These are phyloP conservation scores for Macadamia tetraphylla DNA, from an alignment of 164 flowering plant species.

Conservation along the genomic window DNA sequence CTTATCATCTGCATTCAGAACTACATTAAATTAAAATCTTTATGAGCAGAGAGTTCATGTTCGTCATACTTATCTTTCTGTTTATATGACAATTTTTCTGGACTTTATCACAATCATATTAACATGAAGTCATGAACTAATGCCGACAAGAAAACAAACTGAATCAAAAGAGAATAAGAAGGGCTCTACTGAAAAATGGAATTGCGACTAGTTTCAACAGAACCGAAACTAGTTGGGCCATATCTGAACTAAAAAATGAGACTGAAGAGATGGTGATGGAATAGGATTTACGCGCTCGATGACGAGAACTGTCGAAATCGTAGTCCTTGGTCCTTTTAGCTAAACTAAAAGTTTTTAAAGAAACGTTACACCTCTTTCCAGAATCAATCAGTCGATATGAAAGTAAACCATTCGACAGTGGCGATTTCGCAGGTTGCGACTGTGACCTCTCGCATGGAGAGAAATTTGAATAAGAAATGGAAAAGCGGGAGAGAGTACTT, in stretches of 20 bases:
- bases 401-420: constrained; percentile 1
- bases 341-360: constrained; percentile 6
- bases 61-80: no score
- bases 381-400: constrained; percentile 1
- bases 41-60: no score
- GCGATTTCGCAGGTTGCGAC: background rate
- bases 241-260: background rate
- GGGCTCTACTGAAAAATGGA: no score
- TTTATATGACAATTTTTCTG: no score
- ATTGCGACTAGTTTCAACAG: background rate
- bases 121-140: no score
- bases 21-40: background rate
- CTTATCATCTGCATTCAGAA: background rate
- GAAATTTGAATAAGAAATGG: background rate
- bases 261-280: no score
- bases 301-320: background rate
- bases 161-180: no score
- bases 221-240: background rate
- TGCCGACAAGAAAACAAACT: no score
- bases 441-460: background rate
- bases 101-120: no score
- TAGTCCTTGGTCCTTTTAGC: background rate
- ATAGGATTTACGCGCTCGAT: constrained; percentile 1
- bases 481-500: background rate
- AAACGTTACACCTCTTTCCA: constrained; percentile 7